A percentile compares a stretch with the other conserved stretches of the same genome.
These are phyloP conservation scores for Quercus agrifolia DNA, from an alignment of 306 rosid species.

Conservation along the genomic window DNA sequence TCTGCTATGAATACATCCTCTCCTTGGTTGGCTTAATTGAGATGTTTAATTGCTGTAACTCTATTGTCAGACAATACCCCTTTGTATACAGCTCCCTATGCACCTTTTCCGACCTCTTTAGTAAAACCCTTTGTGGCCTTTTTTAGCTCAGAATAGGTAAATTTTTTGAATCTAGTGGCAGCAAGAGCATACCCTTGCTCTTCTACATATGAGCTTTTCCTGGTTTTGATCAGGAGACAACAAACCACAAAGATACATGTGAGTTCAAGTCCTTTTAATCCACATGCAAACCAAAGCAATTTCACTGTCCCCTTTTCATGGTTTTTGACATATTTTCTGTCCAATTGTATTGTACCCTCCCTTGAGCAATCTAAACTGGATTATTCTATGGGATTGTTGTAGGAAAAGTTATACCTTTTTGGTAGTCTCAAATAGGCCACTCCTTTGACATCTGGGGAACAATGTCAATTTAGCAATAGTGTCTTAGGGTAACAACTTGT, in stretches of 20 bases:
- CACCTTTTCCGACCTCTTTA: too few species aligned
- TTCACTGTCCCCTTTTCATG: conserved; percentile 12
- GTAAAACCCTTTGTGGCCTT: too few species aligned
- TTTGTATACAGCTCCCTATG: too few species aligned
- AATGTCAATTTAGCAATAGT: conserved; percentile 37
- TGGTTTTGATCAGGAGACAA: conserved; percentile 13
- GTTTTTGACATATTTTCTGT: conserved; percentile 11
- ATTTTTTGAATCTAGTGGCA: conserved; percentile 38
- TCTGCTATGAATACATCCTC: too few species aligned
- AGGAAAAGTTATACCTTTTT: not conserved
- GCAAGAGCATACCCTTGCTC: conserved; percentile 27
- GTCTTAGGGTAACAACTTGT: conserved; percentile 42
- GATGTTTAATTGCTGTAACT: too few species aligned
- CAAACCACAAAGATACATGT: not conserved
- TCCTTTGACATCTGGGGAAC: conserved; percentile 22
- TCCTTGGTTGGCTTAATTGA: too few species aligned
- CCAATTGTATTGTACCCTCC: not conserved
- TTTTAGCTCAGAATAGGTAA: too few species aligned
- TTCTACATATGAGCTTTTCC: not conserved
- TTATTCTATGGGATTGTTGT: not conserved
- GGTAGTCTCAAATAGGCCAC: conserved; percentile 41
- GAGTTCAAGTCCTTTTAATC: conserved; percentile 44
- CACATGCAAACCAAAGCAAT: conserved; percentile 25
- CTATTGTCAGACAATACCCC: too few species aligned
- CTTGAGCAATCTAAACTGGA: conserved; percentile 16